phyloP scores from a whole-genome alignment of 2,329 filamentous ascomycete genomes.

The Zymoseptoria crescenta region DNA sequence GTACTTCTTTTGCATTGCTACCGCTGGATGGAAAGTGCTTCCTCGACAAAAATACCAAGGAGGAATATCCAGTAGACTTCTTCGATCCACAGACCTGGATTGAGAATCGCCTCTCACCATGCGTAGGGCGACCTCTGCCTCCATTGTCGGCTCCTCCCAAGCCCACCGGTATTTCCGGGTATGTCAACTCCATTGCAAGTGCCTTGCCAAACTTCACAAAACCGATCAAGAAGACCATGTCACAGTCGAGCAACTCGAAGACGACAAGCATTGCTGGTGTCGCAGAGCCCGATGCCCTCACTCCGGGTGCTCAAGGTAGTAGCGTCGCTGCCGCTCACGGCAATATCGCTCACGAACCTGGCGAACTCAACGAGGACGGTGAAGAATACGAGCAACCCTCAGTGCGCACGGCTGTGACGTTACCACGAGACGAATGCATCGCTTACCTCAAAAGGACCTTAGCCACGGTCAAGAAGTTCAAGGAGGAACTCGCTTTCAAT shows the following conservation, averaged over 20 bases:
- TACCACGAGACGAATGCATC: constrained; percentile 48
- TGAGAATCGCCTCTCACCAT: constrained; percentile 69
- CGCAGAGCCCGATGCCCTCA: constrained; percentile 20
- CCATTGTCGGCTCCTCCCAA: constrained; percentile 35
- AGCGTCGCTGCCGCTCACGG: constrained; percentile 23
- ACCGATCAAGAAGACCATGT: constrained; percentile 19
- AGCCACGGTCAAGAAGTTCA: constrained; percentile 63
- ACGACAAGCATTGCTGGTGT: constrained; percentile 14
- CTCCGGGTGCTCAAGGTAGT: constrained; percentile 32
- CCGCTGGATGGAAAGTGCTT: constrained; percentile 85
- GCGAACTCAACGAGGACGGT: constrained; percentile 19
- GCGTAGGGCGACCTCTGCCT: constrained; percentile 60
- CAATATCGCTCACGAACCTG: constrained; percentile 35
- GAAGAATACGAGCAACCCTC: constrained; percentile 13
- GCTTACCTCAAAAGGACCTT: constrained; percentile 71
- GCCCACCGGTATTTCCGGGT: constrained; percentile 34
- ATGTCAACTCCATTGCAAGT: constrained; percentile 42
- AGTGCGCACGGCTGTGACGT: constrained; percentile 39
- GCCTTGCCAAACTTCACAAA: constrained; percentile 31
- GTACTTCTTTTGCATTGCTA: constrained; percentile 76
- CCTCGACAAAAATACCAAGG: constrained; percentile 70
- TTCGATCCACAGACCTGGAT: constrained; percentile 74
- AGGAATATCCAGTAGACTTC: constrained; percentile 77
- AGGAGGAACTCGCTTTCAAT: constrained; percentile 60
- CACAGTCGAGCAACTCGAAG: constrained; percentile 6